These are phyloP conservation scores for Camellia sinensis DNA, from an alignment of 148 eudicot genomes.

Conservation along the genomic window DNA sequence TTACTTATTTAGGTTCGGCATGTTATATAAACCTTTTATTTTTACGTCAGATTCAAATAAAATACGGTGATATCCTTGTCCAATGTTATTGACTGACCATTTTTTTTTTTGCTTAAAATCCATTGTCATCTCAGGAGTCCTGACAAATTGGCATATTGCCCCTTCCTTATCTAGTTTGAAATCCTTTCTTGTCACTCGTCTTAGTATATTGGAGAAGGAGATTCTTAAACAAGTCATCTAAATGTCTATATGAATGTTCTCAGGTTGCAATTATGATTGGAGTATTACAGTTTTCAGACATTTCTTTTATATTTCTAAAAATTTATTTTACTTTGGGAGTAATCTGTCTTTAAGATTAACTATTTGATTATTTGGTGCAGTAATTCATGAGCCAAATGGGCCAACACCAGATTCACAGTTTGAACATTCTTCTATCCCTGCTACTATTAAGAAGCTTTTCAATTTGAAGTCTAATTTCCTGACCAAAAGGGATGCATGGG, in stretches of 20 bases:
- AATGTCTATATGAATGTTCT: neutral
- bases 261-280: neutral
- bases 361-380: constrained; percentile 43
- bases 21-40: too few relatives aligned
- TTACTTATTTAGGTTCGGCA: too few relatives aligned
- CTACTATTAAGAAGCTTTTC: constrained; percentile 87
- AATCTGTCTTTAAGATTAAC: neutral
- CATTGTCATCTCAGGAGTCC: too few relatives aligned
- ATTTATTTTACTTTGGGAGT: neutral
- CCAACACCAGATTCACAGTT: constrained; percentile 75
- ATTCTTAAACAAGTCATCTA: neutral
- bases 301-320: neutral
- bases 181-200: neutral
- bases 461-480: constrained; percentile 72
- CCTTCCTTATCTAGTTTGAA: neutral
- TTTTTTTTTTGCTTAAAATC: too few relatives aligned
- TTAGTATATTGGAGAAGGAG: neutral
- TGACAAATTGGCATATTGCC: neutral
- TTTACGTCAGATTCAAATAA: too few relatives aligned
- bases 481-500: constrained; percentile 94
- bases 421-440: constrained; percentile 88
- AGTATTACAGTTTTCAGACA: neutral
- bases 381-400: constrained; percentile 74
- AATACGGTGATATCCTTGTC: too few relatives aligned
- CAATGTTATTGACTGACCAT: too few relatives aligned